Evolutionary conservation across 176 grass and related monocot species (phyloP), one percentile per base, ranked within the genome.

Genomic region (Hordeum vulgare): DNA sequence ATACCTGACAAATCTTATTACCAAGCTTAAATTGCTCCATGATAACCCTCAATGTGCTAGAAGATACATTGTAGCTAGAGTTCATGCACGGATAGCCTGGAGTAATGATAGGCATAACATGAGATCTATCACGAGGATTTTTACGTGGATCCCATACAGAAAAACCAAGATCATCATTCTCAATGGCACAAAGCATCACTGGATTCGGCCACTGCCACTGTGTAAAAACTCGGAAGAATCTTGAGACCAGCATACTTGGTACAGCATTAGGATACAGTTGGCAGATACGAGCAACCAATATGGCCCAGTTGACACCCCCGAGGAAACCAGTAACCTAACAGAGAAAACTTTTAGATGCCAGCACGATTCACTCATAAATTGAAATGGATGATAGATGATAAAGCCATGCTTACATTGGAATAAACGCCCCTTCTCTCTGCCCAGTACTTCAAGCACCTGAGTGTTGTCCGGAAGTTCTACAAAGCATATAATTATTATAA

Each of bases 61-160:
- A 88, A 29, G 90, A 95, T 70, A 98, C 96, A 86, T 95, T 98
- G 74, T 98, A 98, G 77, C 96, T 98, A 82, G 92, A 95, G 79
- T 98, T 98, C 96, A 98, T 98, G 80, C 96, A 95, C 60, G 96
- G 96, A 86, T 98, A 98, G 35, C 90, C 93, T 72, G 96, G 96
- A 23, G 93, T 95, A 65, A 98, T 95, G 83, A 98, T 98, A 64
- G 96, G 96, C 93, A 98, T 98, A 66, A 90, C 84, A 74, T 98
- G 96, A 54, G 64, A 88, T 68, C 92, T 84, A 76, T 98, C 96
- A 72, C 92, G 88, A 64, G 70, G 89, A 83, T 92, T 90, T 80
- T 98, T 98, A 7, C 96, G 90, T 82, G 96, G 96, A 76, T 98
- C 96, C 96, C 96, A 98, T 27, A 93, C 89, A 82, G 96, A 85